These are phyloP conservation scores for Cryptosporidium parvum DNA, from an alignment of 169 alveolate genomes.

Conservation along the genomic window DNA sequence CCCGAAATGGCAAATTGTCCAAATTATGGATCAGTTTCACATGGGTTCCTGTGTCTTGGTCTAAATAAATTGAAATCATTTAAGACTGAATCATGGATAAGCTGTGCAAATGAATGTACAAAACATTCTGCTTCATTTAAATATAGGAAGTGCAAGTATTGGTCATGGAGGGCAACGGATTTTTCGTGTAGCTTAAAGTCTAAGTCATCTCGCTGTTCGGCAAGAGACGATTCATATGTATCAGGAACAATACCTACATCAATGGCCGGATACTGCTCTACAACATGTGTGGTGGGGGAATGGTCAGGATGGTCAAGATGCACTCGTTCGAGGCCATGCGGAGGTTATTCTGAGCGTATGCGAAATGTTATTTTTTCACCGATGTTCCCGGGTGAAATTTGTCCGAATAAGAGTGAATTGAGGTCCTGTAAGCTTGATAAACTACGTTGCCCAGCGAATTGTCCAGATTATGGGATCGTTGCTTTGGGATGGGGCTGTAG, in stretches of 20 bases:
- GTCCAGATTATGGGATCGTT: conserved; percentile 57
- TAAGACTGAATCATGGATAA: conserved; percentile 62
- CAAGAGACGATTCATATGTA: conserved; percentile 68
- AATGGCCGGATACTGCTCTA: conserved; percentile 68
- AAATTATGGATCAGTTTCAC: conserved; percentile 50
- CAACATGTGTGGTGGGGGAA: conserved; percentile 71
- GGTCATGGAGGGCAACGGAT: conserved; percentile 75
- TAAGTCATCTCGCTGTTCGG: conserved; percentile 19
- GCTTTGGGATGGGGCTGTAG: conserved; percentile 76
- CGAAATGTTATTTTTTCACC: conserved; percentile 43
- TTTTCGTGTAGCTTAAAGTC: conserved; percentile 32
- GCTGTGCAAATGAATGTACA: conserved; percentile 69
- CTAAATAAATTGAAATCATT: conserved; percentile 40
- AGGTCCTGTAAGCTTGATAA: conserved; percentile 56
- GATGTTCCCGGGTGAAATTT: conserved; percentile 69
- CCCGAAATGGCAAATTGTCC: conserved; percentile 28
- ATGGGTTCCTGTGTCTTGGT: conserved; percentile 70
- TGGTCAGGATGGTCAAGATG: conserved; percentile 70
- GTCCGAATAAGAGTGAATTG: conserved; percentile 57
- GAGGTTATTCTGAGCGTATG: conserved; percentile 74
- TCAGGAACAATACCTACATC: conserved; percentile 71
- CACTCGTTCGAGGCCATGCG: conserved; percentile 54
- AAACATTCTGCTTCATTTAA: conserved; percentile 6
- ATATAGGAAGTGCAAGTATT: conserved; percentile 54
- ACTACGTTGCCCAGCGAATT: conserved; percentile 59